phyloP scores from a whole-genome alignment of 371 early-diverging fungal genomes.

The Cokeromyces recurvatus region DNA sequence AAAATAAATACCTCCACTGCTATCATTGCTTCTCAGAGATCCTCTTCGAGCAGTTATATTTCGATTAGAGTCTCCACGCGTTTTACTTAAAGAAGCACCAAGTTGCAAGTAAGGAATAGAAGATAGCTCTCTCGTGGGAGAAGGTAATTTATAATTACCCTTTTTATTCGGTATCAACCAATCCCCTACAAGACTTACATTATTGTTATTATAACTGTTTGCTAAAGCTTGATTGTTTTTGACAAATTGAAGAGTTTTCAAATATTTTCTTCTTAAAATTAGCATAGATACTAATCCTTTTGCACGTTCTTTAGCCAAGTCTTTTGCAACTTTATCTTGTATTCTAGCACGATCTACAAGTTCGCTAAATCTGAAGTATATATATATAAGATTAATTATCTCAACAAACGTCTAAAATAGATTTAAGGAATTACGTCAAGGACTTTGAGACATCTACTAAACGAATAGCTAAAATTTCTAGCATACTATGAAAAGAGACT shows the following conservation, averaged over 20 bases:
- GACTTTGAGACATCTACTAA: slow-evolving; percentile 45
- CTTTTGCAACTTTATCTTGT: slow-evolving; percentile 22
- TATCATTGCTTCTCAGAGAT: too few relatives aligned
- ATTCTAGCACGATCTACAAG: slow-evolving; percentile 22
- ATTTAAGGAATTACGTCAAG: slow-evolving; percentile 30
- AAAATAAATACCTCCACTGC: not conserved
- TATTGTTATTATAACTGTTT: too few relatives aligned
- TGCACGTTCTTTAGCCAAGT: slow-evolving; percentile 16
- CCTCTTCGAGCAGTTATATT: too few relatives aligned
- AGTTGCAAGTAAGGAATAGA: too few relatives aligned
- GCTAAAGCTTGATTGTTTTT: too few relatives aligned
- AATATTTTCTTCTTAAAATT: slow-evolving; percentile 17
- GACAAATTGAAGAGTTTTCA: slow-evolving; percentile 3
- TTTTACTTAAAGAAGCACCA: not conserved
- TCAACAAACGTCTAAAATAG: not conserved
- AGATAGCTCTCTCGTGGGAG: not conserved
- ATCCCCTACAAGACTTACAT: too few relatives aligned
- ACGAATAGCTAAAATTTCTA: slow-evolving; percentile 41
- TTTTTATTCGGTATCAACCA: too few relatives aligned
- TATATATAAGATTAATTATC: not conserved
- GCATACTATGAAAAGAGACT: slow-evolving; percentile 40
- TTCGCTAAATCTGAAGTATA: slow-evolving; percentile 23
- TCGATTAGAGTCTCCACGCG: too few relatives aligned
- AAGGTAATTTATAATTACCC: too few relatives aligned
- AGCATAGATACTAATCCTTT: slow-evolving; percentile 27